Base-by-base conservation (phyloP, 495 filamentous ascomycete genomes). In the Aspergillus homomorphus region DNA sequence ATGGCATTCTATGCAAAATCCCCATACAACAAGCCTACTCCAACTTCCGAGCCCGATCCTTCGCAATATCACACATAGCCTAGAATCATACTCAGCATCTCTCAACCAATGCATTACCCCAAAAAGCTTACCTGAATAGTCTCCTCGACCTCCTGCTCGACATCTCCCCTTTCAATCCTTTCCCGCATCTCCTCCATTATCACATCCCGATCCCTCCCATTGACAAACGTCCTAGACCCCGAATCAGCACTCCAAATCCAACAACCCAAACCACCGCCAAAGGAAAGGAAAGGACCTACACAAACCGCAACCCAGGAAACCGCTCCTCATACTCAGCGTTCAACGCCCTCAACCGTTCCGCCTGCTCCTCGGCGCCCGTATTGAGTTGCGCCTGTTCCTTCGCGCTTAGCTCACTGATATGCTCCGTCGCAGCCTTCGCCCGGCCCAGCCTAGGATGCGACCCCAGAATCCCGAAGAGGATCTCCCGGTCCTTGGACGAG, bases 291-390 rank as follows among this genome's bases (percentile, higher is more conserved):
- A 45, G 20, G 44, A 76, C 84, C 51, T 82, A 88, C 79, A 96
- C 89, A 78, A 94, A 96, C 73, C 85, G 77, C 69, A 96, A 68
- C 10, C 92, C 89, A 12, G 89, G 89, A 74, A 93, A 97, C 44
- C 61, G 77, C 41, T 70, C 74, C 73, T 96, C 92, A 67, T 96
- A 97, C 72, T 88, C 82, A 7, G 73, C 72, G 69, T 97, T 97
- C 66, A 96, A 67, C 33, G 60, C 62, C n/a, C 56, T 51, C 42
- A 77, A 58, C 33, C 64, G 62, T 56, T 65, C 65, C 44, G 75
- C 75, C 51, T 94, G 73, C 62, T 81, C 74, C 54, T 80, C 77
- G n/a, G 73, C 83, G 8, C 65, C 79, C 3, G 63, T 62, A 33
- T 84, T 77, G 62, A 96, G 69, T 64, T 89, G 83, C 46, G 84